Conservation (phyloP, 2,329 filamentous ascomycete species). For the Ilyonectria robusta region DNA sequence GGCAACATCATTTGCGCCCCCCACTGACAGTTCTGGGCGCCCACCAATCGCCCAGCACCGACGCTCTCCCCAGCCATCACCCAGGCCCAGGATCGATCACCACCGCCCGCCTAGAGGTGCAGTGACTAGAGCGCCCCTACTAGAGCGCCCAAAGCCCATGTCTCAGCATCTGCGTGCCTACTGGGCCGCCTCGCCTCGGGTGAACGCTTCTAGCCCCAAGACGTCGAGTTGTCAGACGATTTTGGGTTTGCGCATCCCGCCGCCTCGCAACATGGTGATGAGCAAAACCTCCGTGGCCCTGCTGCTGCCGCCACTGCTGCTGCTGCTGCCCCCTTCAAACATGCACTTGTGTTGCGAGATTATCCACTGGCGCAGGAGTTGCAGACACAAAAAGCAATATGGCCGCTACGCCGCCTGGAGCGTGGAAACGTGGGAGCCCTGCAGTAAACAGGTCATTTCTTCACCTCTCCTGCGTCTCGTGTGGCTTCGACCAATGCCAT, state of each 20-base stretch:
- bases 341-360: neutral
- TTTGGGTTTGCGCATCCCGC: conserved; percentile 20
- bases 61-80: neutral
- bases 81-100: too few species aligned
- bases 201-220: conserved; percentile 12
- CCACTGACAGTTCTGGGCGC: neutral
- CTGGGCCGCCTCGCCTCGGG: conserved; percentile 11
- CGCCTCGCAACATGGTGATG: conserved; percentile 7
- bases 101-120: neutral
- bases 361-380: neutral
- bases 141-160: conserved; percentile 1
- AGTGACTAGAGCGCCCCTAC: neutral
- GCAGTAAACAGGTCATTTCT: neutral
- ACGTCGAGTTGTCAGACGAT: conserved; percentile 13
- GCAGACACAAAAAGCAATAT: conserved; percentile 7
- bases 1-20: conserved; percentile 5
- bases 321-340: neutral
- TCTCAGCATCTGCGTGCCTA: conserved; percentile 3
- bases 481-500: conserved; percentile 6
- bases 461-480: neutral
- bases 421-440: neutral
- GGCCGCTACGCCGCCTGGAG: neutral
- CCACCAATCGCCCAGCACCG: conserved; percentile 6
- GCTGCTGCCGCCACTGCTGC: too few species aligned
- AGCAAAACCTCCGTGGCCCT: neutral